Conservation (phyloP, 2,329 filamentous ascomycete genomes). For the Stachybotrys echinatus region DNA sequence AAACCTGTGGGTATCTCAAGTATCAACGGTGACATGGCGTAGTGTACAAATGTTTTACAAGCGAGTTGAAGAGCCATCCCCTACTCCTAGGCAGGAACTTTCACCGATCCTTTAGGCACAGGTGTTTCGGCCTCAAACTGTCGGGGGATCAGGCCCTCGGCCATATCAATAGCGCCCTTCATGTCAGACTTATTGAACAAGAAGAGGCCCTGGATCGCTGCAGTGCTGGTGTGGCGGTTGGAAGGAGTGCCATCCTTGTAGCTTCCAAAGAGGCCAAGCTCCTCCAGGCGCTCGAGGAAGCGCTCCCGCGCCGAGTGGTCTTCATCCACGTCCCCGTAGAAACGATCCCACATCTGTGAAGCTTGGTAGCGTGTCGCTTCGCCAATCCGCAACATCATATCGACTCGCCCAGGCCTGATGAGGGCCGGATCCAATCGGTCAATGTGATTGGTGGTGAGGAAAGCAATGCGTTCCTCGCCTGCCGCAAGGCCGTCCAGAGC, state of each 20-base stretch:
- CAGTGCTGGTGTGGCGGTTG: slow-evolving; percentile 67
- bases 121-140: slow-evolving; percentile 46
- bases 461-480: slow-evolving; percentile 88
- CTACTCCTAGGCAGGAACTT: slow-evolving; percentile 29
- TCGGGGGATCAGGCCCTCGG: slow-evolving; percentile 57
- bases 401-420: slow-evolving; percentile 85
- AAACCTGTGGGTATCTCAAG: background rate
- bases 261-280: slow-evolving; percentile 64
- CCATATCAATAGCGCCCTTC: slow-evolving; percentile 79
- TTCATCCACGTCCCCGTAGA: slow-evolving; percentile 78
- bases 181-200: slow-evolving; percentile 91
- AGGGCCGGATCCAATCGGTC: slow-evolving; percentile 85
- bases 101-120: slow-evolving; percentile 31
- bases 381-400: slow-evolving; percentile 86
- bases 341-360: slow-evolving; percentile 83
- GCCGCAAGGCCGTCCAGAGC: slow-evolving; percentile 89
- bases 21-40: background rate
- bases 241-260: slow-evolving; percentile 40
- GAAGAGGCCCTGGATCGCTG: slow-evolving; percentile 89
- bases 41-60: slow-evolving; percentile 1
- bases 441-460: slow-evolving; percentile 91
- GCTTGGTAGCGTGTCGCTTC: slow-evolving; percentile 86
- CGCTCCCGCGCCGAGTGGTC: slow-evolving; percentile 55
- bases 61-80: background rate
- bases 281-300: slow-evolving; percentile 67